Conservation (phyloP, 306 rosid species). For the Psophocarpus tetragonolobus region DNA sequence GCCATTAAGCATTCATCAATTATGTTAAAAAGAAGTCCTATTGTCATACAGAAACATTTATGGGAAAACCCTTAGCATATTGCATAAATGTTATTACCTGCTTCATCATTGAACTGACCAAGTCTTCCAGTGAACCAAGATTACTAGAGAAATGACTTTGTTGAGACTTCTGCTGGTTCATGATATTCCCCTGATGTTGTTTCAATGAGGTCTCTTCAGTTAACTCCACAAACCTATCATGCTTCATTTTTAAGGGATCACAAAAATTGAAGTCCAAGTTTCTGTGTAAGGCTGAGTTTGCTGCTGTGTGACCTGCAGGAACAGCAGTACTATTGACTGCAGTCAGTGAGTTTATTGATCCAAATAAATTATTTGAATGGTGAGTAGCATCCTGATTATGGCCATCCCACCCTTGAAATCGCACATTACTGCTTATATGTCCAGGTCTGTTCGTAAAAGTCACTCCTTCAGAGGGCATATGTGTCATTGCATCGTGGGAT, state of each 20-base stretch:
- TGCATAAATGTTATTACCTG: constrained; percentile 58
- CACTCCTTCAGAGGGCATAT: constrained; percentile 46
- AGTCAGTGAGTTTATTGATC: constrained; percentile 53
- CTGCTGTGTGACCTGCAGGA: constrained; percentile 43
- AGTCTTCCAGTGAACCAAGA: constrained; percentile 81
- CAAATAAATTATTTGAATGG: constrained; percentile 46
- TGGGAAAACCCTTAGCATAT: neutral
- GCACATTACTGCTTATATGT: constrained; percentile 44
- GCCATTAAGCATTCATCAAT: constrained; percentile 23
- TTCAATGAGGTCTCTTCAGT: constrained; percentile 38
- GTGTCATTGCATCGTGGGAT: constrained; percentile 49
- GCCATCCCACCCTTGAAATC: constrained; percentile 66
- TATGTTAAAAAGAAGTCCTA: neutral
- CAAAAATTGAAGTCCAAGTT: constrained; percentile 48
- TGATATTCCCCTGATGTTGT: constrained; percentile 46
- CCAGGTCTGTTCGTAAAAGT: constrained; percentile 36
- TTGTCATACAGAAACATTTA: constrained; percentile 10
- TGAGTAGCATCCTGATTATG: constrained; percentile 53
- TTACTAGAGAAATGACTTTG: constrained; percentile 43
- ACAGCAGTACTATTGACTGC: constrained; percentile 54
- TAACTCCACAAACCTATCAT: constrained; percentile 47
- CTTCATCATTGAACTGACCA: constrained; percentile 68
- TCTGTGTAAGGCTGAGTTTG: constrained; percentile 42
- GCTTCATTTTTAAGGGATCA: constrained; percentile 52
- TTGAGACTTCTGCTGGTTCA: constrained; percentile 63